These are phyloP conservation scores for Apiospora koreana DNA, from an alignment of 2,329 filamentous ascomycete genomes.

Conservation along the genomic window DNA sequence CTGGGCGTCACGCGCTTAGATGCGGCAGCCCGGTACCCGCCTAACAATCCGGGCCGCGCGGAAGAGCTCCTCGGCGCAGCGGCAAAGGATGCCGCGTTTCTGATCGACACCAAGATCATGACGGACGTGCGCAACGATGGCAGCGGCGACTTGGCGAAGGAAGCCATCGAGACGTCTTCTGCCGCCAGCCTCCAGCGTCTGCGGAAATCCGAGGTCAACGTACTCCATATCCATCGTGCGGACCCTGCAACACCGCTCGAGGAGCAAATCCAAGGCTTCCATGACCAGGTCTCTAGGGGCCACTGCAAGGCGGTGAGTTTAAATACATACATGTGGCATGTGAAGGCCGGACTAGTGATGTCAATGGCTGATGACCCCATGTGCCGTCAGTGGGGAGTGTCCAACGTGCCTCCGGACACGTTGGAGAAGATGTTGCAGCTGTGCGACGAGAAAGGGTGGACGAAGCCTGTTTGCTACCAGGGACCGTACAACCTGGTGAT, in stretches of 20 bases:
- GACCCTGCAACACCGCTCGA: slow-evolving; percentile 35
- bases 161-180: slow-evolving; percentile 29
- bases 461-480: slow-evolving; percentile 41
- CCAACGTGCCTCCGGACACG: slow-evolving; percentile 33
- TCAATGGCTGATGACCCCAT: too few relatives aligned
- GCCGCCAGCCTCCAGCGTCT: slow-evolving; percentile 31
- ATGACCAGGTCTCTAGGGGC: slow-evolving; percentile 32
- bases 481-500: slow-evolving; percentile 39
- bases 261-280: slow-evolving; percentile 36
- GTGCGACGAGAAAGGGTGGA: slow-evolving; percentile 34
- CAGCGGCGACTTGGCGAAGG: slow-evolving; percentile 28
- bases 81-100: slow-evolving; percentile 21
- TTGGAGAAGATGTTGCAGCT: slow-evolving; percentile 34
- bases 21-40: slow-evolving; percentile 35
- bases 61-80: slow-evolving; percentile 34
- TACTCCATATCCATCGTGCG: slow-evolving; percentile 38
- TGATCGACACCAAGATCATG: slow-evolving; percentile 37
- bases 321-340: too few relatives aligned
- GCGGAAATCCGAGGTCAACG: slow-evolving; percentile 28
- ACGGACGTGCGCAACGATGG: slow-evolving; percentile 30
- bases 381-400: slow-evolving; percentile 36
- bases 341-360: too few relatives aligned
- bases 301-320: slow-evolving; percentile 29
- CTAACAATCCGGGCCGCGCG: slow-evolving; percentile 30
- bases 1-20: slow-evolving; percentile 24